phyloP scores from a whole-genome alignment of 331 rosid species.

The Erythrophleum ivorense region DNA sequence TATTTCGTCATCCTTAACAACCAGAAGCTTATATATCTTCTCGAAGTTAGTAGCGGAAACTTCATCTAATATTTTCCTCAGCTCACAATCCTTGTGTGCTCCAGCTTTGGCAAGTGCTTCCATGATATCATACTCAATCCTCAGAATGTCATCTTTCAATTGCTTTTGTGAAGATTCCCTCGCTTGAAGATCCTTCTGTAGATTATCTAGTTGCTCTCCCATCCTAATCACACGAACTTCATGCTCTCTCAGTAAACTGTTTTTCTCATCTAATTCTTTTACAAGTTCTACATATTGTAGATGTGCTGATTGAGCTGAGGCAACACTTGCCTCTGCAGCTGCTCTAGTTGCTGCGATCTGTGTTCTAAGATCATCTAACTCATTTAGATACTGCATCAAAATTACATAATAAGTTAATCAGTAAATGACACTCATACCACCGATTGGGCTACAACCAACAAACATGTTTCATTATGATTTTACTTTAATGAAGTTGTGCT shows the following conservation, averaged over 20 bases:
- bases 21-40: slow-evolving; percentile 70
- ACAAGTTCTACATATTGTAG: slow-evolving; percentile 67
- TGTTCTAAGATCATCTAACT: slow-evolving; percentile 72
- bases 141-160: slow-evolving; percentile 78
- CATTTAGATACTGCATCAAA: slow-evolving; percentile 67
- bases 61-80: slow-evolving; percentile 73
- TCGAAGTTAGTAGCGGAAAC: slow-evolving; percentile 81
- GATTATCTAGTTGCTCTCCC: slow-evolving; percentile 75
- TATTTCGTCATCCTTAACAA: slow-evolving; percentile 80
- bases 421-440: slow-evolving; percentile 10
- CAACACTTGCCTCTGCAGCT: slow-evolving; percentile 84
- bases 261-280: slow-evolving; percentile 81
- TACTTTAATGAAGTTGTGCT: background rate
- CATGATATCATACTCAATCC: slow-evolving; percentile 81
- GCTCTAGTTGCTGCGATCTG: slow-evolving; percentile 73
- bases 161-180: slow-evolving; percentile 93
- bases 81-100: slow-evolving; percentile 67
- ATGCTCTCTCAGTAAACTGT: slow-evolving; percentile 66
- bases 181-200: slow-evolving; percentile 79
- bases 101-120: slow-evolving; percentile 71
- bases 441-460: background rate
- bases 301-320: slow-evolving; percentile 81
- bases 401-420: slow-evolving; percentile 1
- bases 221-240: slow-evolving; percentile 72
- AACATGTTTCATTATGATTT: slow-evolving; percentile 3